Evolutionary conservation across 2,329 filamentous ascomycete genomes (phyloP).

Genomic region (Xylariaceae sp.): DNA sequence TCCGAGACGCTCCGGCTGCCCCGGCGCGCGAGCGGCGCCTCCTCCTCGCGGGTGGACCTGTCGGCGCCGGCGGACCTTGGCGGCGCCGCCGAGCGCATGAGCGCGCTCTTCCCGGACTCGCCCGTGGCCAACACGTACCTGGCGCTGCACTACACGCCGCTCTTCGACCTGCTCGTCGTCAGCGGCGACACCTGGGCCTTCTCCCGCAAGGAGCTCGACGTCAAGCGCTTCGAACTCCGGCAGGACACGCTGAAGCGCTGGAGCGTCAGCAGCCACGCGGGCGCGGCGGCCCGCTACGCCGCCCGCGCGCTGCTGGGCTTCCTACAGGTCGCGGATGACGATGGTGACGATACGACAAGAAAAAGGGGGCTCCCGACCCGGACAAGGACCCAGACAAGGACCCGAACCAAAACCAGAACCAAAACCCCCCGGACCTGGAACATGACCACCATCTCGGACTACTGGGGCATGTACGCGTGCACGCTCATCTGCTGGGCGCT

Average conservation of each 20-base stretch:
- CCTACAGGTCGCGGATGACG: slow-evolving; percentile 23
- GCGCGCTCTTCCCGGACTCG: slow-evolving; percentile 35
- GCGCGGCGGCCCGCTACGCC: slow-evolving; percentile 40
- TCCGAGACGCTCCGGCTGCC: slow-evolving; percentile 22
- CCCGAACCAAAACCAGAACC: too few species aligned
- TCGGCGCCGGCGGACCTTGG: slow-evolving; percentile 12
- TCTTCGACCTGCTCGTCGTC: slow-evolving; percentile 49
- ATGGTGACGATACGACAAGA: slow-evolving; percentile 5
- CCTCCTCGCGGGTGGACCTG: slow-evolving; percentile 11
- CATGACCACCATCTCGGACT: slow-evolving; percentile 66
- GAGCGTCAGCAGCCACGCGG: slow-evolving; percentile 28
- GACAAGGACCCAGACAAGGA: too few species aligned
- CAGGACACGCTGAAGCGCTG: slow-evolving; percentile 36
- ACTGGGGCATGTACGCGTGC: slow-evolving; percentile 70
- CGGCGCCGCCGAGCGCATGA: slow-evolving; percentile 23
- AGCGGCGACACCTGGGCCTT: slow-evolving; percentile 53
- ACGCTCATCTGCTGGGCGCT: slow-evolving; percentile 54
- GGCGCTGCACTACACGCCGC: slow-evolving; percentile 50
- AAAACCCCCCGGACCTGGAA: slow-evolving; percentile 15
- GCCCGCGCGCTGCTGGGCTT: slow-evolving; percentile 43
- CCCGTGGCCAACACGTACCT: slow-evolving; percentile 46
- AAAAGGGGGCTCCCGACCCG: too few species aligned
- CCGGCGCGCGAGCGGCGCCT: slow-evolving; percentile 9
- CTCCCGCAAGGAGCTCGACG: slow-evolving; percentile 41
- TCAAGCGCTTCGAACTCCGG: slow-evolving; percentile 37